Evolutionary conservation across 805 yeast genomes (phyloP).

Genomic region (Hanseniaspora lindneri): DNA sequence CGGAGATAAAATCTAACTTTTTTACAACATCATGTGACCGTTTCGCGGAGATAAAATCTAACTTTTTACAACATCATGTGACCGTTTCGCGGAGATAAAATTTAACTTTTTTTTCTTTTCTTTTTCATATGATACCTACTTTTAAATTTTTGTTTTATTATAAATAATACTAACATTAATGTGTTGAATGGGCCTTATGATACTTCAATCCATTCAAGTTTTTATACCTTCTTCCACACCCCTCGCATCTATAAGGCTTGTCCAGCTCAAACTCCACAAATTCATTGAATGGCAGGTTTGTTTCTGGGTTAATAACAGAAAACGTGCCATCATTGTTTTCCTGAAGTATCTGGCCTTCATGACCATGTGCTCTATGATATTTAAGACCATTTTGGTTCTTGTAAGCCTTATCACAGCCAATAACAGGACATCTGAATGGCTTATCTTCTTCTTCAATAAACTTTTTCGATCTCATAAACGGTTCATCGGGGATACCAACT

Average conservation of each 20-base stretch:
- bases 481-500: slow-evolving; percentile 13
- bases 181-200: slow-evolving; percentile 97
- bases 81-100: no score
- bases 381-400: slow-evolving; percentile 95
- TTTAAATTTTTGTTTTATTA: background rate
- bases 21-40: no score
- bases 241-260: slow-evolving; percentile 96
- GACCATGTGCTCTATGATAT: slow-evolving; percentile 92
- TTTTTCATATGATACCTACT: background rate
- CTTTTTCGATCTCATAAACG: slow-evolving; percentile 1
- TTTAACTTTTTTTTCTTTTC: background rate
- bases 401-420: slow-evolving; percentile 94
- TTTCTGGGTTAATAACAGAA: slow-evolving; percentile 82
- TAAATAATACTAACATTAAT: background rate
- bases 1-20: no score
- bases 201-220: slow-evolving; percentile 91
- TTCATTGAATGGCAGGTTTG: slow-evolving; percentile 80
- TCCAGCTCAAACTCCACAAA: slow-evolving; percentile 94
- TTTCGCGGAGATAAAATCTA: no score
- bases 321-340: slow-evolving; percentile 88
- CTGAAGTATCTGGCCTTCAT: slow-evolving; percentile 84
- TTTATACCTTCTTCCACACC: slow-evolving; percentile 94
- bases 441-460: slow-evolving; percentile 55
- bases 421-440: slow-evolving; percentile 95
- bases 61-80: no score